phyloP scores from a whole-genome alignment of 129 eudicot species.

The Chrysanthemum lavandulifolium region DNA sequence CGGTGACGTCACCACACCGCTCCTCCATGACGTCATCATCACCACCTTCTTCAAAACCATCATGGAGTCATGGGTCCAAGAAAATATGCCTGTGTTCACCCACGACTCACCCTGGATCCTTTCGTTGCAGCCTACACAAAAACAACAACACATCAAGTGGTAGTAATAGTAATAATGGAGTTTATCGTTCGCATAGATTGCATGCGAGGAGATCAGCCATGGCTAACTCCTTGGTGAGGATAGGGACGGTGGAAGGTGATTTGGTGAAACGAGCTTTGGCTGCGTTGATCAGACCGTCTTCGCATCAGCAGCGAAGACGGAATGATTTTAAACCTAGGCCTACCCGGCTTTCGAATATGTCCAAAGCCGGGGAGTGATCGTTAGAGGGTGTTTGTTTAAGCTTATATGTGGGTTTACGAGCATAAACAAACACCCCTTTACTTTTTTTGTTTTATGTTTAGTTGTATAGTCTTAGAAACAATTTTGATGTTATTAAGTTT shows the following conservation, averaged over 20 bases:
- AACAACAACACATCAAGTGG: conserved; percentile 7
- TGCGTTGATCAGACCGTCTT: conserved; percentile 72
- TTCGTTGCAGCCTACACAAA: conserved; percentile 75
- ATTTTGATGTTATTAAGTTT: conserved; percentile 13
- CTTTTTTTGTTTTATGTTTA: too few species aligned
- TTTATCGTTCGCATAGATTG: conserved; percentile 50
- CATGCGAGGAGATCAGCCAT: conserved; percentile 80
- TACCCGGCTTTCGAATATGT: conserved; percentile 71
- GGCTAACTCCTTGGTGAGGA: conserved; percentile 82
- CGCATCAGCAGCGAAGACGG: conserved; percentile 65
- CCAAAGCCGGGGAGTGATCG: conserved; percentile 43
- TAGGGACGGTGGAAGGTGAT: conserved; percentile 84
- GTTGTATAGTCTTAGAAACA: conserved; percentile 19
- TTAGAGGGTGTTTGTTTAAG: not conserved
- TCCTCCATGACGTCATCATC: conserved; percentile 27
- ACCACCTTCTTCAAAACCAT: conserved; percentile 10
- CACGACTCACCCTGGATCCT: conserved; percentile 88
- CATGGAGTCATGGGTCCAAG: conserved; percentile 45
- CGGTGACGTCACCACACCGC: conserved; percentile 35
- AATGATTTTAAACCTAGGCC: conserved; percentile 60
- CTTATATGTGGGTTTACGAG: not conserved
- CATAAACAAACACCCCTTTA: too few species aligned
- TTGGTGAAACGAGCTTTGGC: conserved; percentile 70
- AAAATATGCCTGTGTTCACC: conserved; percentile 84
- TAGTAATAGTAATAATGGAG: conserved; percentile 1